A percentile compares a stretch with the other conserved stretches of the same genome.
Evolutionary conservation across 129 eudicot species (phyloP).

Genomic region (sunflower (Helianthus annuus)): HanXRQr2.0-SUNRISE NC_035449.2:178943277-178943776

Average conservation of each 20-base stretch:
- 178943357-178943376: constrained; percentile 40
- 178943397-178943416: constrained; percentile 35
- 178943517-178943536: constrained; percentile 64
- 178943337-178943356: constrained; percentile 28
- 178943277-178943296: too few relatives aligned
- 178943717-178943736: too few relatives aligned
- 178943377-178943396: constrained; percentile 43
- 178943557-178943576: constrained; percentile 56
- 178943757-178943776: too few relatives aligned
- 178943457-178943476: constrained; percentile 34
- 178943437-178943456: constrained; percentile 50
- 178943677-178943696: constrained; percentile 67
- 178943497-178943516: constrained; percentile 46
- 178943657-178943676: constrained; percentile 57
- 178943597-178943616: constrained; percentile 53
- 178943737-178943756: too few relatives aligned
- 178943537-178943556: constrained; percentile 52
- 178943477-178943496: constrained; percentile 52
- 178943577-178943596: constrained; percentile 56
- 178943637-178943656: constrained; percentile 63
- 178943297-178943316: background rate
- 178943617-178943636: constrained; percentile 55
- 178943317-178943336: constrained; percentile 35
- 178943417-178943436: constrained; percentile 46
- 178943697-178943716: constrained; percentile 31